Conservation (phyloP, 306 rosid species). For the Canavalia ensiformis region DNA sequence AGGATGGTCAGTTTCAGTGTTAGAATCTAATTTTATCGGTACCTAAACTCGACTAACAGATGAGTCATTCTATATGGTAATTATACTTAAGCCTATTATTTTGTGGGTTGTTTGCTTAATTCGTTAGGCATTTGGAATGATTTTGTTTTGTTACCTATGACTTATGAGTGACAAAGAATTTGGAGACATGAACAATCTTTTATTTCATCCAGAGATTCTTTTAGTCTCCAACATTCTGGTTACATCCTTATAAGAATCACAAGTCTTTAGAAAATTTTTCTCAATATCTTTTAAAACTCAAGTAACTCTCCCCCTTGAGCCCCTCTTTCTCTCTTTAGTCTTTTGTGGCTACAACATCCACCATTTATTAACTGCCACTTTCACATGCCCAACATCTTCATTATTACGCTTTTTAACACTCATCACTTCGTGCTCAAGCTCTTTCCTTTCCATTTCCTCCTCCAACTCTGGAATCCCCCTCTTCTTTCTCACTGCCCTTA, state of each 20-base stretch:
- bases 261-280: slow-evolving; percentile 77
- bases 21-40: no score
- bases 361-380: slow-evolving; percentile 57
- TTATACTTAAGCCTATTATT: no score
- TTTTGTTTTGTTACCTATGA: no score
- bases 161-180: not conserved
- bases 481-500: slow-evolving; percentile 91
- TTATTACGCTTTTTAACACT: slow-evolving; percentile 54
- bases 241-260: slow-evolving; percentile 79
- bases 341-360: slow-evolving; percentile 52
- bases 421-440: slow-evolving; percentile 54
- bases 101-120: no score
- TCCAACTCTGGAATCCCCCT: slow-evolving; percentile 98
- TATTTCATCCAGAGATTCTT: slow-evolving; percentile 78
- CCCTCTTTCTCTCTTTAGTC: slow-evolving; percentile 62
- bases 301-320: slow-evolving; percentile 83
- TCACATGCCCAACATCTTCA: slow-evolving; percentile 49
- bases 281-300: slow-evolving; percentile 86
- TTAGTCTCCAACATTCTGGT: slow-evolving; percentile 95
- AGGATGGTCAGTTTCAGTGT: no score
- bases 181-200: slow-evolving; percentile 73
- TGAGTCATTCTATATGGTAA: no score
- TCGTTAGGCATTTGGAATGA: no score
- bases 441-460: slow-evolving; percentile 72
- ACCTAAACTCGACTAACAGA: no score